Conservation (phyloP, 192 early-diverging fungal genomes). For the Helicostylum pulchrum region DNA sequence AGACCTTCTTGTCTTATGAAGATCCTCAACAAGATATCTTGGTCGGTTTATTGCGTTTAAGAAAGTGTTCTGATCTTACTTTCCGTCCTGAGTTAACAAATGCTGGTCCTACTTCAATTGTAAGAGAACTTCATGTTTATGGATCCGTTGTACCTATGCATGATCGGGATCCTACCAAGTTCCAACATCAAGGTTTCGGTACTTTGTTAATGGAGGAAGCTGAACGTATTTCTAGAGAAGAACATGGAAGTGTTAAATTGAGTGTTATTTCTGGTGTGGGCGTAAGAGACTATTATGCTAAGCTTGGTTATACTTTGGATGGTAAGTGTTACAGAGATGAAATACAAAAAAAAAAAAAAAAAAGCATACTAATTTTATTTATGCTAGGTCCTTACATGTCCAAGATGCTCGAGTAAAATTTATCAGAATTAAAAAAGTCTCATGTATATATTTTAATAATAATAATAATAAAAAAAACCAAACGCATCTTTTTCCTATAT, state of each 20-base stretch:
- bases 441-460: conserved; percentile 1
- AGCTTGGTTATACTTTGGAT: conserved; percentile 93
- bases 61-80: conserved; percentile 84
- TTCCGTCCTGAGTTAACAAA: conserved; percentile 90
- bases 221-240: conserved; percentile 94
- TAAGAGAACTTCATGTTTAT: conserved; percentile 98
- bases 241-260: conserved; percentile 93
- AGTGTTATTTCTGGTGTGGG: conserved; percentile 98
- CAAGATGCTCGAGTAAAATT: conserved; percentile 60
- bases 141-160: conserved; percentile 96
- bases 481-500: background rate
- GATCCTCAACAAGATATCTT: conserved; percentile 96
- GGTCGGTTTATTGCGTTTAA: conserved; percentile 88
- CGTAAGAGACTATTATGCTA: conserved; percentile 95
- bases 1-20: conserved; percentile 98
- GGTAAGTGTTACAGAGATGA: conserved; percentile 41
- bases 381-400: conserved; percentile 87
- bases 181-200: conserved; percentile 99
- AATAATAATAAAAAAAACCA: background rate
- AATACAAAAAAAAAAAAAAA: background rate
- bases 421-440: background rate
- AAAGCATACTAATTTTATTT: background rate
- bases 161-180: conserved; percentile 93
- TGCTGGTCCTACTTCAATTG: conserved; percentile 81
- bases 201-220: conserved; percentile 99